Conservation (phyloP, 495 filamentous ascomycete genomes). For the Podospora pseudopauciseta region DNA sequence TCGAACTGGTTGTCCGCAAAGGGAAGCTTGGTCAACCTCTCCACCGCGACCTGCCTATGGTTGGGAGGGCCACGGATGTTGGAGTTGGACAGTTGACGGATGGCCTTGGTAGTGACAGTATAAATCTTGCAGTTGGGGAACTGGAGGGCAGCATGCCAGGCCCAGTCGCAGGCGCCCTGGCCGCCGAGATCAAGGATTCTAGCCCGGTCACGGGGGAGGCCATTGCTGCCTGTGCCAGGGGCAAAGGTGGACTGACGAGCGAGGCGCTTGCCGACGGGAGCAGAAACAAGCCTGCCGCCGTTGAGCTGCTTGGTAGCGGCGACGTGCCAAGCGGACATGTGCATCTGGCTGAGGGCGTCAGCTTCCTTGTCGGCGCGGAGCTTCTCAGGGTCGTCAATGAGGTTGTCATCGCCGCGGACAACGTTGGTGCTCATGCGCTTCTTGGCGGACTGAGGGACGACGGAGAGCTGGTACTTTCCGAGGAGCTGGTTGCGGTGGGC, state of each 20-base stretch:
- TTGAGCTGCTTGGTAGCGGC: constrained; percentile 72
- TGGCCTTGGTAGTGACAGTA: constrained; percentile 70
- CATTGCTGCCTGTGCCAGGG: constrained; percentile 33
- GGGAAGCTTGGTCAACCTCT: constrained; percentile 72
- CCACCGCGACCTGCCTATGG: constrained; percentile 74
- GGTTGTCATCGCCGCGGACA: constrained; percentile 51
- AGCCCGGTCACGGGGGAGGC: constrained; percentile 47
- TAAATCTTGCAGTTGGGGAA: constrained; percentile 82
- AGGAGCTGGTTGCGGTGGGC: constrained; percentile 68
- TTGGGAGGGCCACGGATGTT: constrained; percentile 79
- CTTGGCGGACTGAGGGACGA: constrained; percentile 53
- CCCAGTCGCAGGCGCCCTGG: constrained; percentile 85
- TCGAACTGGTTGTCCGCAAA: constrained; percentile 89
- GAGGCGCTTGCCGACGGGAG: constrained; percentile 64
- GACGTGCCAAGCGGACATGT: constrained; percentile 73
- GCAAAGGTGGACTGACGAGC: constrained; percentile 48
- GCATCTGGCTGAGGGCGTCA: constrained; percentile 72
- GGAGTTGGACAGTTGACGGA: constrained; percentile 60
- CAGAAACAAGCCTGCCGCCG: constrained; percentile 74
- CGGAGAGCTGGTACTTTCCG: constrained; percentile 68
- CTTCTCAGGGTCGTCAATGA: constrained; percentile 55
- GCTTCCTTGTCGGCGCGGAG: constrained; percentile 73
- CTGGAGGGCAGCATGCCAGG: constrained; percentile 82
- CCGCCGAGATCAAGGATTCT: constrained; percentile 88
- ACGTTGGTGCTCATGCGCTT: constrained; percentile 58